Percentiles rank a stretch among this genome's conserved stretches.
These are phyloP conservation scores for Fusarium newnesense DNA, from an alignment of 2,329 filamentous ascomycete species.

Conservation along the genomic window DNA sequence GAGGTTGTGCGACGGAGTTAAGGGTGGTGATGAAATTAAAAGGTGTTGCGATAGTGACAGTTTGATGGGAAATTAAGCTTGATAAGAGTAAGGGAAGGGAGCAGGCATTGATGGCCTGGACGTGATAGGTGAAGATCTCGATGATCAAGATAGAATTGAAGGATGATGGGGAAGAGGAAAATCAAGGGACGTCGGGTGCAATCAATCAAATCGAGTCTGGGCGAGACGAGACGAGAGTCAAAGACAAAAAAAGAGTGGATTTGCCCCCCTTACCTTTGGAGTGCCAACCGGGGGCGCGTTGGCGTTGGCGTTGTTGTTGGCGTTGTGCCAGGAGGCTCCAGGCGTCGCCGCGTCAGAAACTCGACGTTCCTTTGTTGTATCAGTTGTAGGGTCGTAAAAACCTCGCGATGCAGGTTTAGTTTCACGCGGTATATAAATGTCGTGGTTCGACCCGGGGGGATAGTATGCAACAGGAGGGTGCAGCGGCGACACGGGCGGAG, in stretches of 20 bases:
- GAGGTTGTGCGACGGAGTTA: conserved; percentile 28
- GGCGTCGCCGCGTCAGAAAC: conserved; percentile 52
- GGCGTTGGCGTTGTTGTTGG: conserved; percentile 41
- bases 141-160: conserved; percentile 26
- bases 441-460: conserved; percentile 42
- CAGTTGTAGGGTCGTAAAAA: conserved; percentile 66
- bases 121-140: conserved; percentile 22
- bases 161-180: conserved; percentile 28
- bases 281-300: conserved; percentile 54
- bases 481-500: conserved; percentile 54
- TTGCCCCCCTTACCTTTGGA: conserved; percentile 59
- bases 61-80: conserved; percentile 22
- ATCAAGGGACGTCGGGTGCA: conserved; percentile 32
- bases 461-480: conserved; percentile 58
- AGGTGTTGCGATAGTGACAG: conserved; percentile 22
- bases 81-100: conserved; percentile 16
- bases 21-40: conserved; percentile 38
- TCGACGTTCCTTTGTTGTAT: conserved; percentile 59
- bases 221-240: conserved; percentile 37
- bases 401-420: conserved; percentile 54
- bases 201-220: conserved; percentile 34
- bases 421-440: conserved; percentile 51
- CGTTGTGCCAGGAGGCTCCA: conserved; percentile 55
- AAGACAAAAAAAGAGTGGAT: conserved; percentile 46
- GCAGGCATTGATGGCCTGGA: conserved; percentile 40